Evolutionary conservation across 345 rosid species (phyloP), one percentile per base, ranked within the genome.

Genomic region (Lumnitzera littorea): DNA sequence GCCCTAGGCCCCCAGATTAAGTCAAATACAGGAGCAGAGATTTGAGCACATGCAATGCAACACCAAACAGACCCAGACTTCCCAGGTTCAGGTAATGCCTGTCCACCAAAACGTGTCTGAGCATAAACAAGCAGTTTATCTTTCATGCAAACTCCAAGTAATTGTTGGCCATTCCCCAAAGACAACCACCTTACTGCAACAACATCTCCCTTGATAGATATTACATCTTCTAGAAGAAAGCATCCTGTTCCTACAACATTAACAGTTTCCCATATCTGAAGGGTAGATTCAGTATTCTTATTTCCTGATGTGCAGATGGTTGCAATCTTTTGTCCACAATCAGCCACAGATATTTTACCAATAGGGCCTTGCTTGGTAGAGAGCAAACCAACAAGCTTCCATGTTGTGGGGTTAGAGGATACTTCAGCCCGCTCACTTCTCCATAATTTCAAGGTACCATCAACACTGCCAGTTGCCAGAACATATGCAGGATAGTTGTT

Each of bases 401-500:
- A 89, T 24, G 53, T 66, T 53, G 36, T 29, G 23, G 46, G 43
- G 66, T 76, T 60, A 62, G 74, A 67, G 64, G 78, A 70, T 50
- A 61, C 60, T 58, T 67, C 63, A 64, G 67, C 76, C 70, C 72
- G 23, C 50, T 71, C 76, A 74, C 81, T 78, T 74, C 79, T 84
- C 98, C 96, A 91, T 67, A 88, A 72, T 70, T 85, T 91, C 79
- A 88, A 63, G 76, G 78, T 74, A 55, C 98, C 96, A 82, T 85
- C 90, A 67, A 74, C 71, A 65, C 68, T 84, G 64, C 96, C 98
- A 5, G 92, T 89, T 53, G 89, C 98, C 84, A 91, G 74, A 56
- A 76, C 62, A 77, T 88, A 91, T 56, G 82, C 76, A 62, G 80
- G 84, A 70, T 41, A 57, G 56, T 73, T 71, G 72, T 62, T 13